These are phyloP conservation scores for Termitomyces sp. DNA, from an alignment of 768 basidiomycete genomes.

Conservation along the genomic window DNA sequence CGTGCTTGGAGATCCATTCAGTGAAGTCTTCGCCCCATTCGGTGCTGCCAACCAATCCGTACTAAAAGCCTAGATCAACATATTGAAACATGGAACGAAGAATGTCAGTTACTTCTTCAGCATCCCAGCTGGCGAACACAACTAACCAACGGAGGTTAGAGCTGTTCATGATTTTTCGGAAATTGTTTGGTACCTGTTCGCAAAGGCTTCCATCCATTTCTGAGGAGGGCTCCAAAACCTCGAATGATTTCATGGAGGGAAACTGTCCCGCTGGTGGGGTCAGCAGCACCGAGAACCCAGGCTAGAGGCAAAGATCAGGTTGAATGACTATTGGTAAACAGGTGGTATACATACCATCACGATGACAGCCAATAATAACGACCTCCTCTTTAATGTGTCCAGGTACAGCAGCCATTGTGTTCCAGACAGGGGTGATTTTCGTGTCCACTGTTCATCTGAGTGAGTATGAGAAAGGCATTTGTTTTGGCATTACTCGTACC, in stretches of 20 bases:
- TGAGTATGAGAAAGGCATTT: background rate
- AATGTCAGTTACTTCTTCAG: slow-evolving; percentile 53
- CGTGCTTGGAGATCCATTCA: slow-evolving; percentile 73
- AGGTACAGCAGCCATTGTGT: slow-evolving; percentile 78
- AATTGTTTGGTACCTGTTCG: slow-evolving; percentile 39
- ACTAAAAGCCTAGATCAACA: slow-evolving; percentile 23
- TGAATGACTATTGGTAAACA: background rate
- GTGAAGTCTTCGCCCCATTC: slow-evolving; percentile 95
- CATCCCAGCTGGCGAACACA: slow-evolving; percentile 73
- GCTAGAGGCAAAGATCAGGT: slow-evolving; percentile 23
- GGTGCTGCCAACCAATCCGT: slow-evolving; percentile 78
- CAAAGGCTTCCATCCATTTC: slow-evolving; percentile 80
- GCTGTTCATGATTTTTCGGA: background rate
- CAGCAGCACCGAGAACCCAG: slow-evolving; percentile 80
- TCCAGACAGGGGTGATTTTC: slow-evolving; percentile 88
- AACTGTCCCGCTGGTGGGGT: slow-evolving; percentile 79
- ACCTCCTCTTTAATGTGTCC: slow-evolving; percentile 84
- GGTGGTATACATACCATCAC: slow-evolving; percentile 64
- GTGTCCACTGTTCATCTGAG: slow-evolving; percentile 50
- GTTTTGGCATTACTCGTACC: slow-evolving; percentile 27
- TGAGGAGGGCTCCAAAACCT: slow-evolving; percentile 64
- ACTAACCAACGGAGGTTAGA: slow-evolving; percentile 26
- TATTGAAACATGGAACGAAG: background rate
- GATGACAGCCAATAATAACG: slow-evolving; percentile 83
- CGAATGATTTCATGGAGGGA: slow-evolving; percentile 74